Base-by-base conservation (phyloP, 176 grass and related monocot species). In the Bromus sterilis region DNA sequence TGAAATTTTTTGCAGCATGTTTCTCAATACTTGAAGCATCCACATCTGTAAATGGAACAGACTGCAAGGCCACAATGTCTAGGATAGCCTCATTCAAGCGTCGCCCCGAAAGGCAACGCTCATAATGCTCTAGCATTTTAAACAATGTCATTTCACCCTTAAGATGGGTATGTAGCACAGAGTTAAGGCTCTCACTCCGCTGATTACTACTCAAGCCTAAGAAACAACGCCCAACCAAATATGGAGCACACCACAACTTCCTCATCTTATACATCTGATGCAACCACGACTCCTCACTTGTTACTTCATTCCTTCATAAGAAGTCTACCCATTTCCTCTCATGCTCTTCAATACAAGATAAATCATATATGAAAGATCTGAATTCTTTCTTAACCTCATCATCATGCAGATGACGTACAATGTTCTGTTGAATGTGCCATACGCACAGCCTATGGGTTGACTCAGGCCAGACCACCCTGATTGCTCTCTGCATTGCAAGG, bases 121-220 rank as follows among this genome's bases (percentile, higher is more conserved):
- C 60, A 36, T 79, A 66, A 4, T 79, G 61, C 0, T 53, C 16
- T 2, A 66, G 1, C 61, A 66, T 51, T 9, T n/a, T 35, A 36
- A 79, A 79, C 4, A 79, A 18, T 14, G 42, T 34, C 18, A 79
- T 79, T 5, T 42, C 29, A 21, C 76, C 34, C 42, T 79, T 29
- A 49, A 78, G 37, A 40, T 43, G 36, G 1, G 23, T 42, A 77
- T 42, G 56, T 2, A 61, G 12, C n/a, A 24, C 32, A 2, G 31
- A 76, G 32, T 76, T 76, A 1, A 76, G 44, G 31, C 31, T 76
- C 73, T 76, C 73, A 5, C 51, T 57, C 0, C 11, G 31, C 2
- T 78, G 75, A 39, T 78, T 78, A 23, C 56, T 78, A 4, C 56
- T 62, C 75, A 62, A 20, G 1, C 75, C 75, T 14, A 78, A 59